These are phyloP conservation scores for Adansonia rubrostipa DNA, from an alignment of 441 rosid species.

Conservation along the genomic window DNA sequence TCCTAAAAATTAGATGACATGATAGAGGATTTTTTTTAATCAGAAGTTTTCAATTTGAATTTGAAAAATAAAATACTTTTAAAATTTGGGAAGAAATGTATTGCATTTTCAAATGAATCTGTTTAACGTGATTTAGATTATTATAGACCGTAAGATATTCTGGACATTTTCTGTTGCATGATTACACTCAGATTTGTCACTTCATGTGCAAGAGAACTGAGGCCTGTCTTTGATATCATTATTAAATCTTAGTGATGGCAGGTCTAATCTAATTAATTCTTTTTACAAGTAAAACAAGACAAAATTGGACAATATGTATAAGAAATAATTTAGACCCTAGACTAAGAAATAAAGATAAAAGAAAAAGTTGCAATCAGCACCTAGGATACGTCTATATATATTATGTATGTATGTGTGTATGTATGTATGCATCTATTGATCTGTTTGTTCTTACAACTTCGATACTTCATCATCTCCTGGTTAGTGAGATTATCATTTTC, in stretches of 20 bases:
- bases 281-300: background rate
- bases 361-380: background rate
- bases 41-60: too few species aligned
- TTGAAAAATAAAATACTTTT: too few species aligned
- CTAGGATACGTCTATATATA: background rate
- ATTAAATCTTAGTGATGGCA: background rate
- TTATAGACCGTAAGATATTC: too few species aligned
- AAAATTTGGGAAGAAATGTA: too few species aligned
- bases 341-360: background rate
- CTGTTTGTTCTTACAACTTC: background rate
- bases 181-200: background rate
- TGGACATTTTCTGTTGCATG: background rate
- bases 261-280: background rate
- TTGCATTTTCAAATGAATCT: too few species aligned
- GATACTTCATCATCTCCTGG: slow-evolving; percentile 4
- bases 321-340: background rate
- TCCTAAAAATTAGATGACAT: too few species aligned
- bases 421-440: background rate
- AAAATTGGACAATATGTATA: background rate
- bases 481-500: slow-evolving; percentile 10
- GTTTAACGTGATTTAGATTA: too few species aligned
- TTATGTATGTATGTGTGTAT: background rate
- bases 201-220: background rate
- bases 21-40: too few species aligned
- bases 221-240: background rate